Conservation (phyloP, 169 alveolate genomes). For the Eimeria mitis region DNA sequence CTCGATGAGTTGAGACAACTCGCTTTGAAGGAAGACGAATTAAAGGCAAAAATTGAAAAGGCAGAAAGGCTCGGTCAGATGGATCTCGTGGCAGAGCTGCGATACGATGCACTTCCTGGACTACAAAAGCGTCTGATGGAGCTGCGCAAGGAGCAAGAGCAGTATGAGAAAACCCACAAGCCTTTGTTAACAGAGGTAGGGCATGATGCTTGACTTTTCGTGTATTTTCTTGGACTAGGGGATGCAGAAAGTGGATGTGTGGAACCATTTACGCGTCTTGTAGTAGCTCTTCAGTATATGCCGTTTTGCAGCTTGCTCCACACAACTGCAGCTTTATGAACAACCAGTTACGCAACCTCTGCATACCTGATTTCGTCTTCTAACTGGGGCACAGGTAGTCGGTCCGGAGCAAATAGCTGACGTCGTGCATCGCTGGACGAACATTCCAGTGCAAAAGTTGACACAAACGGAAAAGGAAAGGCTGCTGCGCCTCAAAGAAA, state of each 20-base stretch:
- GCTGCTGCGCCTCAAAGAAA: constrained; percentile 82
- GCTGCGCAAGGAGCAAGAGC: constrained; percentile 74
- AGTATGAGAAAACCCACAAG: constrained; percentile 64
- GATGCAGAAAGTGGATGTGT: neutral
- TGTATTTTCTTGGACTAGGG: neutral
- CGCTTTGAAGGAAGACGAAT: constrained; percentile 90
- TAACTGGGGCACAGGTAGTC: constrained; percentile 85
- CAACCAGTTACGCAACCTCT: neutral
- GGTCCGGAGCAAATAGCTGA: constrained; percentile 91
- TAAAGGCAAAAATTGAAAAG: constrained; percentile 90
- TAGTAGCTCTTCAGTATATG: neutral
- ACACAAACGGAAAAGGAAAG: constrained; percentile 89
- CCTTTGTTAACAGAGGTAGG: constrained; percentile 69
- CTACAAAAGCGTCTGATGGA: constrained; percentile 86
- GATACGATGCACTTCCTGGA: constrained; percentile 93
- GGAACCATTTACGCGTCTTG: neutral
- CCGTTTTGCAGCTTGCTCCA: neutral
- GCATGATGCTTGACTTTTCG: neutral
- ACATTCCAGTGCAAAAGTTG: constrained; percentile 91
- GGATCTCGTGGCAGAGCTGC: constrained; percentile 92
- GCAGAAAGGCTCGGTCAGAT: constrained; percentile 91
- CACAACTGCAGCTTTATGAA: neutral
- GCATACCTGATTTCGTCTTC: neutral
- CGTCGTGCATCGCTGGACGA: constrained; percentile 93
- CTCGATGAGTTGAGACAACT: constrained; percentile 89